Conservation (phyloP, 495 filamentous ascomycete species). For the Penicillium angulare region DNA sequence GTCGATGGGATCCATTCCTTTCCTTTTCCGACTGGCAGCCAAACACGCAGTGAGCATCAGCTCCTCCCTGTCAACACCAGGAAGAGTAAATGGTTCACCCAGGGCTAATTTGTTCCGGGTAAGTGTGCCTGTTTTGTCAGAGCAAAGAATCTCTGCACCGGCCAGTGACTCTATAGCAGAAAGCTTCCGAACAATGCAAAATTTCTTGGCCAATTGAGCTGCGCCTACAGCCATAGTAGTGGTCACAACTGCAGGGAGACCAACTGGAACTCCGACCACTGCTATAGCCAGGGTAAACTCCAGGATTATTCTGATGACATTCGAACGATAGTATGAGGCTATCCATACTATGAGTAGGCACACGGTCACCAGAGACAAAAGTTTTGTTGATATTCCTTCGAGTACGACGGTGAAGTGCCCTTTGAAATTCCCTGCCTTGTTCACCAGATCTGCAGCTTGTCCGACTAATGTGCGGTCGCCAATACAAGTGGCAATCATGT, state of each 20-base stretch:
- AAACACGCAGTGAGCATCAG: conserved; percentile 90
- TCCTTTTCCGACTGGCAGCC: conserved; percentile 89
- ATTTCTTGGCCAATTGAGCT: conserved; percentile 83
- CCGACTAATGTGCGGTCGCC: conserved; percentile 89
- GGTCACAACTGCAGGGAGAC: conserved; percentile 92
- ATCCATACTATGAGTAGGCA: conserved; percentile 83
- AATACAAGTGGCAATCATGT: conserved; percentile 75
- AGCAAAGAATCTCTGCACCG: conserved; percentile 92
- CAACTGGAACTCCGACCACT: conserved; percentile 90
- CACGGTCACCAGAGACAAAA: conserved; percentile 76
- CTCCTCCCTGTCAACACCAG: conserved; percentile 75
- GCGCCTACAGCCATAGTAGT: conserved; percentile 97
- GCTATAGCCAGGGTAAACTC: conserved; percentile 83
- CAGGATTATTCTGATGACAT: conserved; percentile 69
- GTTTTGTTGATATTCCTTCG: conserved; percentile 71
- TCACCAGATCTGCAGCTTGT: conserved; percentile 82
- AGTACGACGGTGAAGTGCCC: conserved; percentile 91
- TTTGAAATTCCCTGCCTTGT: conserved; percentile 62
- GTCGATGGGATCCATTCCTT: conserved; percentile 93
- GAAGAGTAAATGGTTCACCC: conserved; percentile 77
- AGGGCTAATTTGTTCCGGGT: conserved; percentile 92
- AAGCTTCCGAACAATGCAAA: conserved; percentile 92
- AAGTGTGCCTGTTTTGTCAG: conserved; percentile 85
- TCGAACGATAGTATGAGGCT: conserved; percentile 81
- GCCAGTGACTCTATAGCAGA: conserved; percentile 92